A percentile compares a stretch with the other conserved stretches of the same genome.
These are phyloP conservation scores for Fusarium multiceps DNA, from an alignment of 2,329 filamentous ascomycete genomes.

Conservation along the genomic window DNA sequence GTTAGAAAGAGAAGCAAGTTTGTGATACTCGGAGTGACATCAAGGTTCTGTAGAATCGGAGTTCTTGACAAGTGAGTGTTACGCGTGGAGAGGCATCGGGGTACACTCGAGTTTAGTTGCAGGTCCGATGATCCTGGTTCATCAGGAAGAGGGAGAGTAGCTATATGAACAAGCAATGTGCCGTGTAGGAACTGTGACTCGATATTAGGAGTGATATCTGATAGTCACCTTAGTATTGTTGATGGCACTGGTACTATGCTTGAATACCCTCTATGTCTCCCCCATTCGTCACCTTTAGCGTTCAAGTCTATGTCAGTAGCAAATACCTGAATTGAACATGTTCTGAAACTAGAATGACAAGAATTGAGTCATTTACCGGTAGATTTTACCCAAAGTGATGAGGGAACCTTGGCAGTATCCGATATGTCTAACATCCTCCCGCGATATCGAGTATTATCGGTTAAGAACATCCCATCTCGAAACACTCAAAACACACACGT, in stretches of 20 bases:
- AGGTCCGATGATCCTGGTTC: neutral
- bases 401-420: constrained; percentile 2
- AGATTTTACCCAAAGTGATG: neutral
- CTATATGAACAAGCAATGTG: too few relatives aligned
- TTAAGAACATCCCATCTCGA: neutral
- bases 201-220: neutral
- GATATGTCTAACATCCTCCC: constrained; percentile 9
- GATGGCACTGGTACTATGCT: neutral
- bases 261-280: neutral
- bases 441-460: constrained; percentile 4
- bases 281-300: neutral
- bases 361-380: neutral
- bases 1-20: neutral
- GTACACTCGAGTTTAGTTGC: constrained; percentile 3
- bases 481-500: neutral
- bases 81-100: constrained; percentile 7
- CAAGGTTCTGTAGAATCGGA: constrained; percentile 8
- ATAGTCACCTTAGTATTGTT: neutral
- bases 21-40: neutral
- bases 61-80: constrained; percentile 20
- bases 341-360: neutral
- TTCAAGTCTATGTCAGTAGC: neutral
- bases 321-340: neutral
- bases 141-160: neutral
- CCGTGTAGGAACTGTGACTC: neutral